Conservation (phyloP, 2,329 filamentous ascomycete genomes). For the Paraphoma chrysanthemicola region DNA sequence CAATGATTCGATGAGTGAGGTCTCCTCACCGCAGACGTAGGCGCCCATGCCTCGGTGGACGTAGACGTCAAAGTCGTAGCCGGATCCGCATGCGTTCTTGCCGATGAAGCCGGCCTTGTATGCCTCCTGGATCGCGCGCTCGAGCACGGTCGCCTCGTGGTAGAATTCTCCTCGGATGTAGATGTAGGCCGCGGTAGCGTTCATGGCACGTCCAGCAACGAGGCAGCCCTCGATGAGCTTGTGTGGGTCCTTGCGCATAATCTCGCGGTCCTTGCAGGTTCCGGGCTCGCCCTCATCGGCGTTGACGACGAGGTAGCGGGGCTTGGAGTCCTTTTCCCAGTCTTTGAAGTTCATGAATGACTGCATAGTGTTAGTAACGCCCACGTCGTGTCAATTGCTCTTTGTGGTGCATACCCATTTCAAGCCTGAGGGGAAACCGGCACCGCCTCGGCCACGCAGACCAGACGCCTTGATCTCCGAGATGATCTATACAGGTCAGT, state of each 20-base stretch:
- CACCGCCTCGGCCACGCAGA: slow-evolving; percentile 92
- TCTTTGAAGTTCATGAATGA: slow-evolving; percentile 99
- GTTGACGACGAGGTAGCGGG: slow-evolving; percentile 96
- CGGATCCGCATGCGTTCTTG: slow-evolving; percentile 96
- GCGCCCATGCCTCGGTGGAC: slow-evolving; percentile 96
- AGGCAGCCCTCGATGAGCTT: slow-evolving; percentile 98
- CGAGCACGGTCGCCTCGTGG: slow-evolving; percentile 90
- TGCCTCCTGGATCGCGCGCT: slow-evolving; percentile 96
- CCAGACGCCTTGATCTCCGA: slow-evolving; percentile 96
- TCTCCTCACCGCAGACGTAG: slow-evolving; percentile 98
- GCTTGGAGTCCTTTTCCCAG: slow-evolving; percentile 97
- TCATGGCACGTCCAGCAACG: slow-evolving; percentile 96
- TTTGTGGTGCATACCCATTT: slow-evolving; percentile 80
- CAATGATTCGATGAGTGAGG: slow-evolving; percentile 94
- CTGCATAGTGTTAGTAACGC: slow-evolving; percentile 56
- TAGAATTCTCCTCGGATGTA: slow-evolving; percentile 99
- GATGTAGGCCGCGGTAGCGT: slow-evolving; percentile 97
- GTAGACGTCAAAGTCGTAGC: slow-evolving; percentile 98
- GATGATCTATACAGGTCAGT: slow-evolving; percentile 72
- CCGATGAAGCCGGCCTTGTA: slow-evolving; percentile 94
- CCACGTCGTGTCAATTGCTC: neutral
- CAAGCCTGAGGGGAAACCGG: slow-evolving; percentile 95
- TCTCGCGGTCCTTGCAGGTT: slow-evolving; percentile 99
- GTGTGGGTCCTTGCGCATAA: slow-evolving; percentile 99
- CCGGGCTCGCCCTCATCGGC: slow-evolving; percentile 98